Evolutionary conservation across 2,329 filamentous ascomycete genomes (phyloP).

Genomic region (Sarocladium brachiariae): DNA sequence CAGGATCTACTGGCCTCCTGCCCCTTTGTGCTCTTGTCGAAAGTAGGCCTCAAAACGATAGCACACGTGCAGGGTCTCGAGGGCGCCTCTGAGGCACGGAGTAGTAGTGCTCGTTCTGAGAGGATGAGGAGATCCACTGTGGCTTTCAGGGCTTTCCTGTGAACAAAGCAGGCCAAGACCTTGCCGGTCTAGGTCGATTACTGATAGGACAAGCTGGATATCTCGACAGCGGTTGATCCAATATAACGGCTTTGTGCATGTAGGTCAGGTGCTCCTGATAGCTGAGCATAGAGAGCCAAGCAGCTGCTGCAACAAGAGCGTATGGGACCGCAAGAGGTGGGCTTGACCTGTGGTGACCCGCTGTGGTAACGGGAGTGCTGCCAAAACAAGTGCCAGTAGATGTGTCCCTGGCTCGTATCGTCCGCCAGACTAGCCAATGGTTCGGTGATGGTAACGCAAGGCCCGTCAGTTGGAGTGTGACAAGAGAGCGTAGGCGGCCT

Average conservation of each 20-base stretch:
- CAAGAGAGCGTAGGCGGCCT: constrained; percentile 2
- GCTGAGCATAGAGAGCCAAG: constrained; percentile 11
- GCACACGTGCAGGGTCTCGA: neutral
- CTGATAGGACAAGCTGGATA: neutral
- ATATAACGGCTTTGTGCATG: constrained; percentile 1
- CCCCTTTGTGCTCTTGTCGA: neutral
- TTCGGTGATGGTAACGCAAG: constrained; percentile 21
- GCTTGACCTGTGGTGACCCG: neutral
- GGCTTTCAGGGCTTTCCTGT: neutral
- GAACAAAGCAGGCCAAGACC: neutral
- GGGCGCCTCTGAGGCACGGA: neutral
- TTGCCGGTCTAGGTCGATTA: neutral
- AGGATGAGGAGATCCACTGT: constrained; percentile 2
- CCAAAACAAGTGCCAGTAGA: constrained; percentile 4
- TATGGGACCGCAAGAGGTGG: neutral
- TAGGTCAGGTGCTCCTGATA: constrained; percentile 11
- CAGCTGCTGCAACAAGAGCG: neutral
- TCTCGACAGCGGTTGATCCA: constrained; percentile 1
- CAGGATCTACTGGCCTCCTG: neutral
- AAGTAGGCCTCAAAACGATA: constrained; percentile 1
- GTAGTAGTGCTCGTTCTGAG: neutral
- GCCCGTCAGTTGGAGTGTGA: constrained; percentile 20
- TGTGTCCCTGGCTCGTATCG: constrained; percentile 24
- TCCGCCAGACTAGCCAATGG: constrained; percentile 25
- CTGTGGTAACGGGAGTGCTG: constrained; percentile 2